phyloP scores from a whole-genome alignment of 768 basidiomycete species.

The Boletus tylopilopsis region DNA sequence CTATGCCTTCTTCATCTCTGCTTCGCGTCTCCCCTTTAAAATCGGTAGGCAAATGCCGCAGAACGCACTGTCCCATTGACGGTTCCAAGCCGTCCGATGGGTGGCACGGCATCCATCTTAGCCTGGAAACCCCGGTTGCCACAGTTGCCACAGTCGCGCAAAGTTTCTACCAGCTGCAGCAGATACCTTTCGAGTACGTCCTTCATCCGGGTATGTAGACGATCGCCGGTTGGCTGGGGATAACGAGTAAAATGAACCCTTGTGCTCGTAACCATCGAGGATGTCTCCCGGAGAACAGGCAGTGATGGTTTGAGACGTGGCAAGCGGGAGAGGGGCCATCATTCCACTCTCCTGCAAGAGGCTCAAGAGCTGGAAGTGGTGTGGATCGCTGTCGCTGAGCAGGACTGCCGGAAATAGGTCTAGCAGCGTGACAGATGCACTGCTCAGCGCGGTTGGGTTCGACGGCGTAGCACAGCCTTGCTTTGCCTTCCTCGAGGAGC shows the following conservation, averaged over 20 bases:
- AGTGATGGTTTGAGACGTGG: slow-evolving; percentile 4
- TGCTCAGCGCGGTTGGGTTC: neutral
- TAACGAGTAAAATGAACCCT: neutral
- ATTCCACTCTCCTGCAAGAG: slow-evolving; percentile 7
- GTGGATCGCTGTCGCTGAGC: slow-evolving; percentile 6
- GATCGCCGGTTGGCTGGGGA: slow-evolving; percentile 4
- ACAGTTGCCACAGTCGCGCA: neutral
- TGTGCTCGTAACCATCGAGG: slow-evolving; percentile 1
- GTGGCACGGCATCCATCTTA: neutral
- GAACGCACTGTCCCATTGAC: slow-evolving; percentile 3
- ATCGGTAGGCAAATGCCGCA: neutral
- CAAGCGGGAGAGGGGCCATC: neutral
- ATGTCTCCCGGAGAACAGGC: neutral
- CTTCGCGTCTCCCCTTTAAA: neutral
- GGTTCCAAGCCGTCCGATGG: neutral
- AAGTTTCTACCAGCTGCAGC: neutral
- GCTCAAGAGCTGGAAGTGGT: slow-evolving; percentile 17
- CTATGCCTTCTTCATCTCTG: neutral
- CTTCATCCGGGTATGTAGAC: slow-evolving; percentile 1
- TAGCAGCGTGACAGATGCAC: neutral
- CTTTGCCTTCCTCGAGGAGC: slow-evolving; percentile 9
- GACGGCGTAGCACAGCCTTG: neutral
- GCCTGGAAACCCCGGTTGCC: neutral
- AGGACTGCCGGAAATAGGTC: neutral
- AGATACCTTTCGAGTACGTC: neutral